A percentile compares a stretch with the other conserved stretches of the same genome.
Conservation (phyloP, 352 stramenopile species). For the Phytophthora idaei region DNA sequence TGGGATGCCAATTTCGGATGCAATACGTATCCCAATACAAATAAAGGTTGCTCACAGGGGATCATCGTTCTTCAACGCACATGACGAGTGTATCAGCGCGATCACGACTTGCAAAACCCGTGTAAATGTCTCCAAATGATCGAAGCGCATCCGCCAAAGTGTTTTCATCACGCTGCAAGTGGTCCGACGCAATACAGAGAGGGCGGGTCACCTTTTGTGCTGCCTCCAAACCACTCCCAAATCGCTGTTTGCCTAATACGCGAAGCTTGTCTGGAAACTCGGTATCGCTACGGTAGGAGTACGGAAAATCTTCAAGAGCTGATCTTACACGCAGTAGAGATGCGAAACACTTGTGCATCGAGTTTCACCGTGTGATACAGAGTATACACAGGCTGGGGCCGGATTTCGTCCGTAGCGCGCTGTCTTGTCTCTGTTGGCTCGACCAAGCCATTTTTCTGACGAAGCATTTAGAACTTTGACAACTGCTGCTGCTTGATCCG, state of each 20-base stretch:
- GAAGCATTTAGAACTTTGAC: not conserved
- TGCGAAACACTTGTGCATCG: constrained; percentile 1
- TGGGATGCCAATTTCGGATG: too few species aligned
- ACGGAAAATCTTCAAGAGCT: not conserved
- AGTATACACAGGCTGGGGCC: not conserved
- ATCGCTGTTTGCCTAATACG: not conserved
- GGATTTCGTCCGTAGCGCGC: not conserved
- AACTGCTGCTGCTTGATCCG: not conserved
- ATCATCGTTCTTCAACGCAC: not conserved
- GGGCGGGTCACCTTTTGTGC: not conserved
- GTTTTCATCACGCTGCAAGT: not conserved
- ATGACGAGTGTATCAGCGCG: not conserved
- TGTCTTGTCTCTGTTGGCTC: not conserved
- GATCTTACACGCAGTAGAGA: not conserved
- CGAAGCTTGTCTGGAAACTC: constrained; percentile 1
- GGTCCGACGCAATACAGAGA: not conserved
- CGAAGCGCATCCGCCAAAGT: not conserved
- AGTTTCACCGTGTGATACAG: not conserved
- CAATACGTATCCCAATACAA: not conserved
- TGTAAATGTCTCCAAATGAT: constrained; percentile 1
- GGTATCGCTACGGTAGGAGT: not conserved
- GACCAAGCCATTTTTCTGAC: not conserved
- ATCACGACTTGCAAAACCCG: not conserved
- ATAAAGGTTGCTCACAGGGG: not conserved
- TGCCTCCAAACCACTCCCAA: not conserved